Evolutionary conservation across 1,284 basidiomycete genomes (phyloP), one percentile per base, ranked within the genome.

Genomic region (Butyriboletus appendiculatus): DNA sequence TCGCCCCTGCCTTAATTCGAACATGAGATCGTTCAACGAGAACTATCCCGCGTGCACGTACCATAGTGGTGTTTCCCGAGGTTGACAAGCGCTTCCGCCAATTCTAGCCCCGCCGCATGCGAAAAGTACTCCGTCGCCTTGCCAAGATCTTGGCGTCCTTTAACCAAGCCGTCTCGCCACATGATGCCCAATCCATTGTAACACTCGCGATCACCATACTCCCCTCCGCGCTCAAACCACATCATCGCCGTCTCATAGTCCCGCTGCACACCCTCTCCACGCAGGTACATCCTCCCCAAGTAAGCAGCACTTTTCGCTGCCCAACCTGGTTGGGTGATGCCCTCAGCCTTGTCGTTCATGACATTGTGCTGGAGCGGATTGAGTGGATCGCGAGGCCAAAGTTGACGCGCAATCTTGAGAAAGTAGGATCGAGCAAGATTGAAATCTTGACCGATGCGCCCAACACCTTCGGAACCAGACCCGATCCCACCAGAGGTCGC

Each of bases 141-240:
- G 66, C 80, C 79, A n/a, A 84, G 68, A 58, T 95, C 91, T 61
- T 79, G 84, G 51, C 78, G 72, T 2, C 82, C 82, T 33, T 83
- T 81, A 5, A 87, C 72, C 16, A 97, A 75, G 0, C 94, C 96
- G 66, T 99, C 95, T 43, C 95, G 81, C 73, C 88, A 90, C 60
- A 99, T 94, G 60, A 98, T 87, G 1, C 96, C 97, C 18, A 99
- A 76, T 0, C 88, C 90, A 66, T 97, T 97, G 58, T 90, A 84
- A 52, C 88, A 90, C 69, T 97, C 95, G 57, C 88, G 81, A 63
- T 98, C 94, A 32, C 86, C 88, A 66, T 86, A 81, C 51, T 87
- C 85, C 6, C 82, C 86, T 0, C 94, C 96, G 18, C 66, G 70
- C 62, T 94, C 88, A 65, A 96, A 96, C 97, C 97, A 99, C 73